Evolutionary conservation across 1,139 yeast genomes (phyloP), one percentile per base, ranked within the genome.

Genomic region (Protomyces lactucae-debilis): DNA sequence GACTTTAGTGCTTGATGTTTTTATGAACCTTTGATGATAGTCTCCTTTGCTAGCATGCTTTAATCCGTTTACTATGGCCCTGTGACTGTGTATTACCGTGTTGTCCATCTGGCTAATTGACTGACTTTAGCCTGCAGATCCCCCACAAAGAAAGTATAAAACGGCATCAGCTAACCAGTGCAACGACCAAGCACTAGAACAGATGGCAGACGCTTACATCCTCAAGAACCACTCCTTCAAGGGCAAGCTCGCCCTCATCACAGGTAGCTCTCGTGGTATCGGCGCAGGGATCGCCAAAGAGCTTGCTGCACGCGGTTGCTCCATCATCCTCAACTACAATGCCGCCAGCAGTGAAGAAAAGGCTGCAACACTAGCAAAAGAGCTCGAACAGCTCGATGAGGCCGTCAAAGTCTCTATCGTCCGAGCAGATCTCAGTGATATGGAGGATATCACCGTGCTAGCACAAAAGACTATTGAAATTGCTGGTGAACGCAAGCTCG

Each of bases 261-360:
- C 82, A 14, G 82, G 82, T 18, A 79, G 78, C 32, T 74, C 79
- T 28, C 71, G 78, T 59, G 82, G 81, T 16, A 79, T 79, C 67
- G 82, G 82, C 9, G 74, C 73, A 54, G 76, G 77, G 14, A 75
- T 77, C 64, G 80, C 81, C 28, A 72, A 72, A 64, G 80, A 77
- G 0, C 73, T 76, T 51, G 81, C 81, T 21, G 76, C 78, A 65
- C 77, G 80, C 10, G 82, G 82, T 16, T 79, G 81, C 5, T 77
- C 76, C 65, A 72, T 77, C 32, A 70, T 73, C 69, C 72, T 78
- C 69, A 78, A 82, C 84, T 86, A 85, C 79, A 82, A 83, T 73
- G 78, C 84, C 46, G 81, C 83, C 67, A 83, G 88, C 21, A 80
- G 87, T 3, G 85, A 83, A 61, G 83, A 80, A 60, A 78, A 79